Evolutionary conservation across 2,329 filamentous ascomycete genomes (phyloP), one percentile per base, ranked within the genome.

Genomic region (Xenoacremonium recifei): DNA sequence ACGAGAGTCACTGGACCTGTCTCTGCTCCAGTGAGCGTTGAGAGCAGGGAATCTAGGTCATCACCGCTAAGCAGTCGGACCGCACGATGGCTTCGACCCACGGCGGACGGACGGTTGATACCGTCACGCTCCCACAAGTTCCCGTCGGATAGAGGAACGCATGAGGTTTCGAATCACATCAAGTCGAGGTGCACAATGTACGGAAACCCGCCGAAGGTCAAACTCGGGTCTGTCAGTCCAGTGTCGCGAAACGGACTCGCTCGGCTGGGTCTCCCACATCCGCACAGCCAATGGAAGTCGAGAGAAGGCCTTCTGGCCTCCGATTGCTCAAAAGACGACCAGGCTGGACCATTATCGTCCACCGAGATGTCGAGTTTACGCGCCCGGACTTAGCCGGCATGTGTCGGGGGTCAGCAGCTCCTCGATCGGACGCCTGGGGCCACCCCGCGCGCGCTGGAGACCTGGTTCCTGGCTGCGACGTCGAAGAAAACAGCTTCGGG

Each of bases 281-380:
- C 38, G 40, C 21, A n/a, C 37, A 42, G 49, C 72, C 72, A 76
- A 75, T 75, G 41, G 61, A 61, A 63, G 50, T 48, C 51, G 53
- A 42, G 50, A 59, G 50, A 50, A 45, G 54, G 48, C 49, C 56
- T 61, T 62, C 64, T 67, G 61, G 55, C 62, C 58, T 72, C 67
- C 64, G 63, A 76, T 76, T 76, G 73, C 68, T 66, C 65, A 56
- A 68, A 61, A 53, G 56, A 54, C 61, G 64, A 60, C 61, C 63
- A 64, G 65, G 63, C 64, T 64, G 59, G 58, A 53, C 53, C 60
- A 55, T 47, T 54, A 19, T 63, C 60, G 63, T 65, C 73, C 72
- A 76, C 62, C 69, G 63, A 65, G 61, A 67, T 67, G 64, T 65
- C 65, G 66, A 64, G 59, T 66, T 72, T 79, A 79, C 69, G 75